phyloP scores from a whole-genome alignment of 345 rosid genomes.

The Psidium friedrichsthalianum region DNA sequence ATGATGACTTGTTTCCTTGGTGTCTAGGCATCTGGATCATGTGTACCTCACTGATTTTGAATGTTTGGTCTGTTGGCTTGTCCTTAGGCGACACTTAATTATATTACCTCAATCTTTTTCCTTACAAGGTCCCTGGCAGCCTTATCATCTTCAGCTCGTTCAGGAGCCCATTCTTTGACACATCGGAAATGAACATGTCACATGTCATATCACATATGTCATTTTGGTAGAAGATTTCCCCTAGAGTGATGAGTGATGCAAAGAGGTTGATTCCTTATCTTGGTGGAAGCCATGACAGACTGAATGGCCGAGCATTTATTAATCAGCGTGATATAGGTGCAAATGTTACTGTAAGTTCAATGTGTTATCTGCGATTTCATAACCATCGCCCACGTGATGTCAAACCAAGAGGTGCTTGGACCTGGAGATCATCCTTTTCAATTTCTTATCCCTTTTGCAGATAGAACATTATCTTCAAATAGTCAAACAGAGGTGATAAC shows the following conservation, averaged over 20 bases:
- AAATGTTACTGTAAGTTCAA: constrained; percentile 84
- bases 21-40: neutral
- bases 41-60: neutral
- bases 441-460: constrained; percentile 27
- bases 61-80: neutral
- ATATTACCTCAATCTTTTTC: neutral
- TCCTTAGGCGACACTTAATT: neutral
- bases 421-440: neutral
- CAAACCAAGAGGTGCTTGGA: neutral
- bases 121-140: constrained; percentile 93
- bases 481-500: constrained; percentile 80
- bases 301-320: constrained; percentile 71
- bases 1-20: neutral
- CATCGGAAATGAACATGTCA: constrained; percentile 91
- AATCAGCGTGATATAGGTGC: constrained; percentile 71
- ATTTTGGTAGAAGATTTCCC: constrained; percentile 66
- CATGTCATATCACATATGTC: constrained; percentile 85
- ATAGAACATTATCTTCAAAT: constrained; percentile 95
- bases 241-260: constrained; percentile 46
- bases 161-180: constrained; percentile 88
- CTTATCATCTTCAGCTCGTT: constrained; percentile 81
- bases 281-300: constrained; percentile 72
- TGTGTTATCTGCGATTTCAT: neutral
- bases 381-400: neutral
- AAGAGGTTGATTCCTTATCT: constrained; percentile 66